Base-by-base conservation (phyloP, 2,329 filamentous ascomycete species). In the Ascosphaera aggregata region DNA sequence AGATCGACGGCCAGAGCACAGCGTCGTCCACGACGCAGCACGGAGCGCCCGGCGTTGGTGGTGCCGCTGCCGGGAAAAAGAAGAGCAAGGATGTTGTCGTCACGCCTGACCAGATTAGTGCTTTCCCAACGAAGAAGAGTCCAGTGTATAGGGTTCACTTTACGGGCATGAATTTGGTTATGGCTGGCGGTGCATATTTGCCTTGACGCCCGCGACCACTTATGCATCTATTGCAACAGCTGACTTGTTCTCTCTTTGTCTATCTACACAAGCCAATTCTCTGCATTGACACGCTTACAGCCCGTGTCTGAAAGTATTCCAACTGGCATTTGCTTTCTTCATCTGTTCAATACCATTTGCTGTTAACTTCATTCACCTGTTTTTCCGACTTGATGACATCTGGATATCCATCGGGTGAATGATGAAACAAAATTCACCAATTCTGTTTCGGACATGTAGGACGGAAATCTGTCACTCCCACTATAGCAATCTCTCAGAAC, bases 61-160 rank as follows among this genome's bases (percentile, higher is more conserved):
- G 43, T 17, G 43, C 39, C 3, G 47, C 47, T 9, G 44, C 40
- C 19, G 49, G 50, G 8, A 60, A 61, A 66, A 92, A 91, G 62
- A 81, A 81, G 56, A 72, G 71, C 41, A 94, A 94, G 56, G 86
- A 94, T 49, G 80, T 84, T 3, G 80, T 81, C 49, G 78, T 93
- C 35, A 85, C 78, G 0, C 76, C 84, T 0, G 89, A 98, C 52
- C 89, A 95, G 59, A 91, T 98, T 59, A 82, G 74, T 45, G 85
- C 81, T 1, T 95, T 94, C 53, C 76, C 82, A 1, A 95, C 89
- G 3, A 98, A 98, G 69, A 93, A 92, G 61, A 86, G 79, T 13
- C 85, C 86, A 0, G 80, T 95, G 9, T 80, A 91, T 58, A 89
- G 86, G 59, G 85, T 92, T 40, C 73, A 78, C 51, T 94, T 94